Evolutionary conservation across 306 rosid species (phyloP).

Genomic region (Coriaria nepalensis): DNA sequence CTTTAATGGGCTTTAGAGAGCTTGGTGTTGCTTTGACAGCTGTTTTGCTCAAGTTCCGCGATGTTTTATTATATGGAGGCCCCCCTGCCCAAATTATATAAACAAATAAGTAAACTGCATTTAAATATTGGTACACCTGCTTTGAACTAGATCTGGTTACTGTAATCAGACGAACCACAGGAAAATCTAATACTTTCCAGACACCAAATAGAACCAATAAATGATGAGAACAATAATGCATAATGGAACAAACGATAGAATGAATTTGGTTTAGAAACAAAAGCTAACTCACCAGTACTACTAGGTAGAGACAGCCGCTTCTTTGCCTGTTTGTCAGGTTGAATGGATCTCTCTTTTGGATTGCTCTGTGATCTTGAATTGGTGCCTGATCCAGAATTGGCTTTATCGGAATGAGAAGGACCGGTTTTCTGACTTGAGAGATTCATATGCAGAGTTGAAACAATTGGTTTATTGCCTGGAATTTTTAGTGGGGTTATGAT

Average conservation of each 20-base stretch:
- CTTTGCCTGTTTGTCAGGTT: conserved; percentile 50
- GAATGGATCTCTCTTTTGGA: conserved; percentile 80
- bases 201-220: neutral
- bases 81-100: conserved; percentile 25
- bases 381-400: conserved; percentile 11
- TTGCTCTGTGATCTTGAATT: conserved; percentile 67
- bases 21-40: neutral
- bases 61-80: conserved; percentile 7
- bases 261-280: neutral
- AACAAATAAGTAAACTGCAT: too few species aligned
- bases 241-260: too few species aligned
- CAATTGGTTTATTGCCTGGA: conserved; percentile 34
- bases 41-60: too few species aligned
- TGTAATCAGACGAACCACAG: too few species aligned
- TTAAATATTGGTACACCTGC: too few species aligned
- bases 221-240: neutral
- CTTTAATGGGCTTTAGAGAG: conserved; percentile 17
- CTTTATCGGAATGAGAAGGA: conserved; percentile 45
- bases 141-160: too few species aligned
- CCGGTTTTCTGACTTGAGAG: conserved; percentile 39
- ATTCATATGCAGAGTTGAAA: conserved; percentile 30
- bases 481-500: conserved; percentile 27
- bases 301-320: conserved; percentile 78
- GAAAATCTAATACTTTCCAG: too few species aligned
- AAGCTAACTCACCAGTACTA: conserved; percentile 35